A percentile compares a stretch with the other conserved stretches of the same genome.
phyloP scores from a whole-genome alignment of 805 yeast genomes.

The Hanseniaspora singularis region DNA sequence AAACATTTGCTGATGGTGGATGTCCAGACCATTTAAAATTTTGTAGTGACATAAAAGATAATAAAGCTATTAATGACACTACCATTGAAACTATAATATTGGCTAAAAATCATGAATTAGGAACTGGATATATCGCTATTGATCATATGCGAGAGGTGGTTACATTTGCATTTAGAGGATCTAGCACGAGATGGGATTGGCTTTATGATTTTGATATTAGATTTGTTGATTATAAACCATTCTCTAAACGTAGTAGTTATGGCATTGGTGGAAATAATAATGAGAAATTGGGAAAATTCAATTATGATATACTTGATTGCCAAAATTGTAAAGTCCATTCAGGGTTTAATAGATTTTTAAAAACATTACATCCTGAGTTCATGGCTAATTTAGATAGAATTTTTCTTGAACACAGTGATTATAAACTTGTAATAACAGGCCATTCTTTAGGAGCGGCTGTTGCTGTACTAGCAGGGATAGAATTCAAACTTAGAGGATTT shows the following conservation, averaged over 20 bases:
- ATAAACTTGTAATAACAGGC: slow-evolving; percentile 46
- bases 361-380: slow-evolving; percentile 32
- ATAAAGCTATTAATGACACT: slow-evolving; percentile 25
- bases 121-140: slow-evolving; percentile 44
- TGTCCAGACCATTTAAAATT: slow-evolving; percentile 27
- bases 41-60: slow-evolving; percentile 23
- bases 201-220: slow-evolving; percentile 41
- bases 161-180: slow-evolving; percentile 50
- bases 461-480: slow-evolving; percentile 51
- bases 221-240: slow-evolving; percentile 39
- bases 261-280: too few species aligned
- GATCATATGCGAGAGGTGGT: slow-evolving; percentile 37
- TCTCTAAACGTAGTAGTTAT: slow-evolving; percentile 20
- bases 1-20: slow-evolving; percentile 24
- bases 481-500: slow-evolving; percentile 42
- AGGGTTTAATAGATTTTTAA: slow-evolving; percentile 46
- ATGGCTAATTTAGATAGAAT: slow-evolving; percentile 30
- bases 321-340: slow-evolving; percentile 46
- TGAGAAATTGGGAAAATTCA: too few species aligned
- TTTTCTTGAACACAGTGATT: slow-evolving; percentile 34
- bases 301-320: slow-evolving; percentile 27
- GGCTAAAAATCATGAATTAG: slow-evolving; percentile 36
- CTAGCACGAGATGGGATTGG: slow-evolving; percentile 52
- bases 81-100: slow-evolving; percentile 31
- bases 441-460: slow-evolving; percentile 73